A percentile compares a stretch with the other conserved stretches of the same genome.
Evolutionary conservation across 192 early-diverging fungal species (phyloP).

Genomic region (Backusella liffmaniae): DNA sequence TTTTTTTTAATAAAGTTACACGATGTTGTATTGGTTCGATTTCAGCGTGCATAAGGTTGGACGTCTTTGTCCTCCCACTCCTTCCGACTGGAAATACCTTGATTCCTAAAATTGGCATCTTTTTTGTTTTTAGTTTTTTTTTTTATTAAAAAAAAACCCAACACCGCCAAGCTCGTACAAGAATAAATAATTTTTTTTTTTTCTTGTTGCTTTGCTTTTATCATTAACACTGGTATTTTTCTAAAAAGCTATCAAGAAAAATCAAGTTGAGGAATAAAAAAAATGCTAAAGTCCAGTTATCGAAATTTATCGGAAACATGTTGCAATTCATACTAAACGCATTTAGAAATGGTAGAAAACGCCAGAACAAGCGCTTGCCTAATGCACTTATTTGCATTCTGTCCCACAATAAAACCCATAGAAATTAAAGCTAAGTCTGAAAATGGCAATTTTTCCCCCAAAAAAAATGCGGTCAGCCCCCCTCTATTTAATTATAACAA

Average conservation of each 20-base stretch:
- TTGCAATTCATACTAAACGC: not conserved
- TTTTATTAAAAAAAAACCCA: not conserved
- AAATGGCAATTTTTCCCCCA: not conserved
- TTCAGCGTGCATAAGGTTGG: too few species aligned
- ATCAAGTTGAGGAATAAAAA: not conserved
- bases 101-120: not conserved
- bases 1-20: too few species aligned
- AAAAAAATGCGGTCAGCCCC: not conserved
- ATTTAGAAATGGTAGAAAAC: not conserved
- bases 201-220: not conserved
- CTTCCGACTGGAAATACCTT: too few species aligned
- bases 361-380: not conserved
- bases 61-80: too few species aligned
- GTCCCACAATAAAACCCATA: not conserved
- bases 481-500: not conserved
- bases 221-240: not conserved
- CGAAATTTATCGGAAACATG: not conserved
- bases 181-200: not conserved
- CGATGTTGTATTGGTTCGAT: too few species aligned
- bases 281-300: not conserved
- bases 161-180: not conserved
- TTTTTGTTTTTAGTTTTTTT: slow-evolving; percentile 7
- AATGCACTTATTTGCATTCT: not conserved
- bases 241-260: not conserved
- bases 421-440: not conserved